These are phyloP conservation scores for Diaporthe vaccinii DNA, from an alignment of 2,329 filamentous ascomycete genomes.

Conservation along the genomic window DNA sequence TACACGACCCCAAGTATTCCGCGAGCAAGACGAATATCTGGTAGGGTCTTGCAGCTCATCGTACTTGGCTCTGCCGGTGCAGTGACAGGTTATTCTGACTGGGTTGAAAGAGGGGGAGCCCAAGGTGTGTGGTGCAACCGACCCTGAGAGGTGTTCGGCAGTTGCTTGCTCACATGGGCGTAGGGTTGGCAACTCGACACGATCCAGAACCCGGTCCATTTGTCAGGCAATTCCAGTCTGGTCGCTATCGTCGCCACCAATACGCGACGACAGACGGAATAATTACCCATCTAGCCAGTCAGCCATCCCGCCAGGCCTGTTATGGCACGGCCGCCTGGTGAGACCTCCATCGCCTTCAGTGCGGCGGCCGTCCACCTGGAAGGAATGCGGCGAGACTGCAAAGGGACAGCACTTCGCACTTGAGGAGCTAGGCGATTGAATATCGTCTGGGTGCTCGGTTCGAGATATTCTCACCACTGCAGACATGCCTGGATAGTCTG, in stretches of 20 bases:
- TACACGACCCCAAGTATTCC: not conserved
- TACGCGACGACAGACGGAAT: conserved; percentile 11
- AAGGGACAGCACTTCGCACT: not conserved
- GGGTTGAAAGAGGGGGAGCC: not conserved
- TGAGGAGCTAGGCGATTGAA: not conserved
- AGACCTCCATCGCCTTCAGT: not conserved
- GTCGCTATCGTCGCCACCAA: conserved; percentile 15
- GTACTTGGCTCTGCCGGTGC: not conserved
- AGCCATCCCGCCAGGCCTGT: not conserved
- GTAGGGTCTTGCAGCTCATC: not conserved
- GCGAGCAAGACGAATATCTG: not conserved
- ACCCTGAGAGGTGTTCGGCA: conserved; percentile 34
- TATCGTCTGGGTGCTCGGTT: not conserved
- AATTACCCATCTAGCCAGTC: conserved; percentile 7
- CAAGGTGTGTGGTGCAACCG: conserved; percentile 13
- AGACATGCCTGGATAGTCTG: not conserved
- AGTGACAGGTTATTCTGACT: not conserved
- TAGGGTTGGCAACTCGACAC: conserved; percentile 14
- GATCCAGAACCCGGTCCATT: conserved; percentile 27
- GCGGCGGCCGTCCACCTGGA: not conserved
- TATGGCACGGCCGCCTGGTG: not conserved
- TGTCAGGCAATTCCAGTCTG: not conserved
- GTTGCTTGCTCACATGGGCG: conserved; percentile 31
- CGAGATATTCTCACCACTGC: not conserved
- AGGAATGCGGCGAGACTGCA: not conserved